Evolutionary conservation across 1,284 basidiomycete species (phyloP), one percentile per base, ranked within the genome.

Genomic region (Moniliophthora roreri): DNA sequence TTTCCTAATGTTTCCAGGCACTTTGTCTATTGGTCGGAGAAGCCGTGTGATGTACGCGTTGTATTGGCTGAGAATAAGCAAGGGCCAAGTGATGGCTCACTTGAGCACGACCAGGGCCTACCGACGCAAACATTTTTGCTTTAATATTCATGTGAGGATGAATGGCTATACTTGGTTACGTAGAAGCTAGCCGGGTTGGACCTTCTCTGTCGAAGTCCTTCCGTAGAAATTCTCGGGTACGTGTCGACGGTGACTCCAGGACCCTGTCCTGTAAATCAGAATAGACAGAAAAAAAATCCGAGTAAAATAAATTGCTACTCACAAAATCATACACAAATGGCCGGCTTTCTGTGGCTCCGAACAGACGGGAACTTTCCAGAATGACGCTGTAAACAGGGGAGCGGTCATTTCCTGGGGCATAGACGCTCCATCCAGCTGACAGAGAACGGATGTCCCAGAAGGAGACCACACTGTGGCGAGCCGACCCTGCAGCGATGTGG

Each of bases 281-380:
- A 40, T 15, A 40, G 52, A 11, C 23, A 26, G 23, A 44, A 41
- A 45, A 26, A 45, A 26, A n/a, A 18, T 39, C 51, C 28, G 50
- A 42, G 35, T 23, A 24, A 18, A 51, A 46, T 16, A 21, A 26
- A 16, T 10, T n/a, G 28, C 5, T 11, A 69, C 74, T 66, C 60
- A 77, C 86, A 66, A 91, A 91, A 65, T 91, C 89, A 52, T 84
- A 80, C 10, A 89, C 82, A 62, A 91, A 91, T 9, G 85, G 79
- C 35, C 88, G 71, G 58, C 80, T 84, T 63, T 90, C 82, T 3
- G 86, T 90, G 6, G 75, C 86, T 7, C 88, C 89, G 59, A 85
- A 91, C 38, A 90, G 67, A 24, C 89, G 79, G 7, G 87, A 84
- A 59, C 85, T 84, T 66, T 91, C 89, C 20, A 89, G 68, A 28